These are phyloP conservation scores for Trichophyton mentagrophytes DNA, from an alignment of 2,329 filamentous ascomycete genomes.

Conservation along the genomic window DNA sequence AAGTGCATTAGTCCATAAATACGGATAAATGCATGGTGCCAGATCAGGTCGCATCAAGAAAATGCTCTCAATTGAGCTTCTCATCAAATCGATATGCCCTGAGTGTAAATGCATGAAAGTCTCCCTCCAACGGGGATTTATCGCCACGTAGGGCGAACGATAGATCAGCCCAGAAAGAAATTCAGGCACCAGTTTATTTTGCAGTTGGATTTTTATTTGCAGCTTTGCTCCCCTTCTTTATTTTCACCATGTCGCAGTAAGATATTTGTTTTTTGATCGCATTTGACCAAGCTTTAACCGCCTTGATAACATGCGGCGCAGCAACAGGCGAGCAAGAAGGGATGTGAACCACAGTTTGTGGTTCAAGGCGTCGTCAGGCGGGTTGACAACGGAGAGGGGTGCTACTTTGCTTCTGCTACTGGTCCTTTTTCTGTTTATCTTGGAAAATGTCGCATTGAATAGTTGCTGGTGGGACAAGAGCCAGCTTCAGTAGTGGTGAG, in stretches of 20 bases:
- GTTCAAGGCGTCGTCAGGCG: background rate
- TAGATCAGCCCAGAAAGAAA: background rate
- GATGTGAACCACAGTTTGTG: background rate
- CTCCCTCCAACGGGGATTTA: background rate
- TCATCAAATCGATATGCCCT: background rate
- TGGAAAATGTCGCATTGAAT: background rate
- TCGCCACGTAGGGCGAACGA: background rate
- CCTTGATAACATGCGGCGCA: background rate
- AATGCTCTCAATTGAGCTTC: background rate
- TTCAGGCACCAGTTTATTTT: background rate
- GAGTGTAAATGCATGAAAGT: background rate
- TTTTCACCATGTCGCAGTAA: background rate
- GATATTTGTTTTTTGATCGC: background rate
- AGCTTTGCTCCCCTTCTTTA: background rate
- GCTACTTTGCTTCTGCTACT: background rate
- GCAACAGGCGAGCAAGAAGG: background rate
- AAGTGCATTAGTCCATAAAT: background rate
- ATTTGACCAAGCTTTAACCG: background rate
- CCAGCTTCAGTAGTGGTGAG: constrained; percentile 1
- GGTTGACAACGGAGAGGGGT: background rate
- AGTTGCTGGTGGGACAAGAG: background rate
- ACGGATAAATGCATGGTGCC: background rate
- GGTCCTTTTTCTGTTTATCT: background rate
- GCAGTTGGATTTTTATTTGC: background rate
- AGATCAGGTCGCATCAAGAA: background rate